phyloP scores from a whole-genome alignment of 2,329 filamentous ascomycete genomes.

The Penicillium expansum region DNA sequence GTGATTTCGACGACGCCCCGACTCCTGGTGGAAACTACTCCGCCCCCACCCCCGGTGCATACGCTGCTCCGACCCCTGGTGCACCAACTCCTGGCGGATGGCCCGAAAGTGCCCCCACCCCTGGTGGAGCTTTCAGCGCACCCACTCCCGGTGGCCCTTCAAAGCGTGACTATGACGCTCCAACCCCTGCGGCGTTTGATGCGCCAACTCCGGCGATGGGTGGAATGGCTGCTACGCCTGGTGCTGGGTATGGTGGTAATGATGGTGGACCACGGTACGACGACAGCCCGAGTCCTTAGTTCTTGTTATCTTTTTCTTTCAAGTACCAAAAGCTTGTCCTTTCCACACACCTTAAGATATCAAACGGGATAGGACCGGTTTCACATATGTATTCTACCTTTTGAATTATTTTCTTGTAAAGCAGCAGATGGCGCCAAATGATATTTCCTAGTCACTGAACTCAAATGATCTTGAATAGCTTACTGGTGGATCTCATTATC shows the following conservation, averaged over 20 bases:
- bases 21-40: constrained; percentile 67
- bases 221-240: constrained; percentile 39
- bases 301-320: constrained; percentile 9
- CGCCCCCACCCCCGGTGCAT: constrained; percentile 64
- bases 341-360: constrained; percentile 13
- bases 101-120: constrained; percentile 47
- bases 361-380: constrained; percentile 15
- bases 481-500: background rate
- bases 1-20: constrained; percentile 66
- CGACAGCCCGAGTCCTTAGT: constrained; percentile 42
- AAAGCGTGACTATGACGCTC: constrained; percentile 27
- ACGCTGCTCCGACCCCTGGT: constrained; percentile 65
- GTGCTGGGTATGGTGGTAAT: constrained; percentile 38
- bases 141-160: constrained; percentile 42
- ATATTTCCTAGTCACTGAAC: background rate
- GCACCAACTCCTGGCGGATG: constrained; percentile 53
- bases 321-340: constrained; percentile 18
- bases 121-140: constrained; percentile 44
- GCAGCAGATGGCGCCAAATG: background rate
- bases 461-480: background rate
- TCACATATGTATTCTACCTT: constrained; percentile 26
- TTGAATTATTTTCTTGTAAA: constrained; percentile 16
- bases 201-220: constrained; percentile 51
- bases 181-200: constrained; percentile 34
- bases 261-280: constrained; percentile 46